Conservation (phyloP, 208 protist species). For the Leptomonas seymouri region DNA sequence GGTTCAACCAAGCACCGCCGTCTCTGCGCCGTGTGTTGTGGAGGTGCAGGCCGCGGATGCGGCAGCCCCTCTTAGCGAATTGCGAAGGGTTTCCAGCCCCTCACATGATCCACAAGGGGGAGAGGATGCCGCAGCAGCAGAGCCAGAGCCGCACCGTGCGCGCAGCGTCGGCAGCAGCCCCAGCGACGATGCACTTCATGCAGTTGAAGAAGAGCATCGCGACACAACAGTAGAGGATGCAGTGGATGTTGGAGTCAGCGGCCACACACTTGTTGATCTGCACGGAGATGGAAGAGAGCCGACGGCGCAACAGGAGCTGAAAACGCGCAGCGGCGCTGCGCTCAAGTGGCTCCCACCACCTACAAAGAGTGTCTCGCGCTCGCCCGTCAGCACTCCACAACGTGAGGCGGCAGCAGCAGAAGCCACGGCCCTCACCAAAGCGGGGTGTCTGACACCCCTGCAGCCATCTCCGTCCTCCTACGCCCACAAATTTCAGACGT, state of each 20-base stretch:
- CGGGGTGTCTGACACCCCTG: neutral
- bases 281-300: neutral
- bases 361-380: conserved; percentile 32
- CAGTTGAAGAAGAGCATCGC: neutral
- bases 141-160: neutral
- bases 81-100: neutral
- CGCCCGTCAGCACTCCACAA: conserved; percentile 15
- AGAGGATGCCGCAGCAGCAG: neutral
- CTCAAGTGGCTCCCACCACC: conserved; percentile 29
- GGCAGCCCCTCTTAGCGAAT: neutral
- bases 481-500: conserved; percentile 14
- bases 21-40: neutral
- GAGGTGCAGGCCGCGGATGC: conserved; percentile 4
- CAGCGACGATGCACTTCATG: neutral
- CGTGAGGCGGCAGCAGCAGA: neutral
- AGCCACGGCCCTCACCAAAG: neutral
- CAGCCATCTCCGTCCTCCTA: conserved; percentile 13
- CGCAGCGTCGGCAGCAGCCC: neutral
- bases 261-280: too few relatives aligned
- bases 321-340: neutral
- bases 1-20: neutral
- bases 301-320: neutral
- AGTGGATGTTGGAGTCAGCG: neutral
- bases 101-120: neutral
- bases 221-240: neutral